Conservation (phyloP, 2,329 filamentous ascomycete genomes). For the Stemphylium vesicarium region DNA sequence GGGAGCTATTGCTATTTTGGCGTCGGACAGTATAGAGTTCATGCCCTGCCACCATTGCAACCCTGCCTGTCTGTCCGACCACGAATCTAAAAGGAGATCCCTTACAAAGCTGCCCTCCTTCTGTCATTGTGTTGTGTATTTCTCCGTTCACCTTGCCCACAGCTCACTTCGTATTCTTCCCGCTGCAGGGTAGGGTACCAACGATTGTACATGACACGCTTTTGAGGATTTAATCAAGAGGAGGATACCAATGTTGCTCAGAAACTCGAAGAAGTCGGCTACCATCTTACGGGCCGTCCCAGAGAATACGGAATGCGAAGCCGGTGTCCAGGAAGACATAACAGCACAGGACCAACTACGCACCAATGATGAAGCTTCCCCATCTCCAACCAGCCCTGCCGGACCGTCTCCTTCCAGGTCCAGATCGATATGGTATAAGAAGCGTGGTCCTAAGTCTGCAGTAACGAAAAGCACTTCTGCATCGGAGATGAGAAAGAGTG, state of each 20-base stretch:
- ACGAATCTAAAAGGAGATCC: conserved; percentile 15
- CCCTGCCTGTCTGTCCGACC: conserved; percentile 12
- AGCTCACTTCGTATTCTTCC: conserved; percentile 4
- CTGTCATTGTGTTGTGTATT: not conserved
- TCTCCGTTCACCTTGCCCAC: conserved; percentile 6
- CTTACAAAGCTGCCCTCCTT: conserved; percentile 16
- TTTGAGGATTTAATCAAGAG: conserved; percentile 9
- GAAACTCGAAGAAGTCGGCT: conserved; percentile 29
- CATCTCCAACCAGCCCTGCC: conserved; percentile 22
- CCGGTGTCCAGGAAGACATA: conserved; percentile 45
- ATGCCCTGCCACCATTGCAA: conserved; percentile 26
- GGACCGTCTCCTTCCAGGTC: conserved; percentile 24
- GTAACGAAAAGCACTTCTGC: conserved; percentile 18
- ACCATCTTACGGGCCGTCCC: conserved; percentile 49
- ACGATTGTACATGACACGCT: not conserved
- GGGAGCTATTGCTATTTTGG: conserved; percentile 30
- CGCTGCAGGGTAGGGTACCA: not conserved
- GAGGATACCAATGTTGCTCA: conserved; percentile 29
- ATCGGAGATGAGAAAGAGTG: conserved; percentile 33
- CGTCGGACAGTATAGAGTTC: conserved; percentile 21
- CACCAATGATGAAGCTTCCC: conserved; percentile 37
- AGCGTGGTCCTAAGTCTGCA: conserved; percentile 10
- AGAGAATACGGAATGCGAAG: conserved; percentile 24
- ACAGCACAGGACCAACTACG: conserved; percentile 23
- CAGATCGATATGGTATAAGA: conserved; percentile 24